A percentile compares a stretch with the other conserved stretches of the same genome.
Evolutionary conservation across 768 basidiomycete genomes (phyloP).

Genomic region (Trametes cubensis): DNA sequence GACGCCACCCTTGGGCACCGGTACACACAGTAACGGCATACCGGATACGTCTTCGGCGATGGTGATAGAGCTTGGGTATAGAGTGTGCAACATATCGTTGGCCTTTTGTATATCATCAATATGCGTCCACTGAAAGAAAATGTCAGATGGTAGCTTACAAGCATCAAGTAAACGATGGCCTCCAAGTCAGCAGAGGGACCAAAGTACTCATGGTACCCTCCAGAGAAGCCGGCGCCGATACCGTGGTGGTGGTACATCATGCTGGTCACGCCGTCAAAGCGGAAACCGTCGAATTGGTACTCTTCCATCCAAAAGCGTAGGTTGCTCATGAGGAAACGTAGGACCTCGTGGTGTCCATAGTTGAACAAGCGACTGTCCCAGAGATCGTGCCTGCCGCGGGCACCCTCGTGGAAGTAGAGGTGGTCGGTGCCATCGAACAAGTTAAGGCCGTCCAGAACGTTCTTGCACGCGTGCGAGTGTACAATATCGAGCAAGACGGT

Average conservation of each 20-base stretch:
- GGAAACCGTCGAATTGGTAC: conserved; percentile 95
- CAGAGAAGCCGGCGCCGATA: conserved; percentile 96
- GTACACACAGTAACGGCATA: conserved; percentile 91
- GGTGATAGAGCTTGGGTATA: conserved; percentile 82
- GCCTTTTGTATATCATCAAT: conserved; percentile 53
- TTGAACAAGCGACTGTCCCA: conserved; percentile 99
- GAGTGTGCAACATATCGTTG: conserved; percentile 82
- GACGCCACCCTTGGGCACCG: conserved; percentile 80
- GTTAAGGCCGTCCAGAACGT: conserved; percentile 93
- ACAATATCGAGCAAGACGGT: conserved; percentile 95
- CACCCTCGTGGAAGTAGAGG: conserved; percentile 94
- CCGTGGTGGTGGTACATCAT: conserved; percentile 99
- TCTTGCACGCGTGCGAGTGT: conserved; percentile 98
- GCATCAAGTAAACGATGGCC: conserved; percentile 94
- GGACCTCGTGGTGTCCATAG: conserved; percentile 91
- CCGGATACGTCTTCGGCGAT: conserved; percentile 99
- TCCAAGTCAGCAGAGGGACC: conserved; percentile 83
- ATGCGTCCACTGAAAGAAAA: neutral
- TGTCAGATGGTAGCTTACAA: conserved; percentile 55
- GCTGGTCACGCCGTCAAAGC: conserved; percentile 98
- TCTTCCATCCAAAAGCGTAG: conserved; percentile 94
- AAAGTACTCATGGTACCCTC: conserved; percentile 98
- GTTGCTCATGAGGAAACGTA: conserved; percentile 94
- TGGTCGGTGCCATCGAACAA: conserved; percentile 97
- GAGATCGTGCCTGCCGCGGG: conserved; percentile 88